Conservation (phyloP, 495 filamentous ascomycete genomes). For the Cladorrhinum samala region DNA sequence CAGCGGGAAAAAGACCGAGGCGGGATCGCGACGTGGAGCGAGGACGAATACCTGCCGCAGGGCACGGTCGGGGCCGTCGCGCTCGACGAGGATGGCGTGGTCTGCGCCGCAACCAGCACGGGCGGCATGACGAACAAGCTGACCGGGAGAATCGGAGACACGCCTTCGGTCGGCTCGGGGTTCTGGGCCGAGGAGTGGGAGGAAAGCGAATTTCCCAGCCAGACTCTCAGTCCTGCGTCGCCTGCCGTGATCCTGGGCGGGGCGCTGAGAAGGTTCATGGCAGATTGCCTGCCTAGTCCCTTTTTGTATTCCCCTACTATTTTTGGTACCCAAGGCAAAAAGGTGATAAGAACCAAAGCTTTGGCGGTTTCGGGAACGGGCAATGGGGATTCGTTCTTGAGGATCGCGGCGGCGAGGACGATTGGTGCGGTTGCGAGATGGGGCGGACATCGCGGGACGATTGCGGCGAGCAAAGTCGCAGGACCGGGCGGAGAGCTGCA, state of each 20-base stretch:
- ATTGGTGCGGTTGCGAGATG: constrained; percentile 69
- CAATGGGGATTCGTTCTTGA: constrained; percentile 85
- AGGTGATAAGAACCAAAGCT: constrained; percentile 39
- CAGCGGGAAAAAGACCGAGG: constrained; percentile 40
- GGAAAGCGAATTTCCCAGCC: constrained; percentile 27
- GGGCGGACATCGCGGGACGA: constrained; percentile 31
- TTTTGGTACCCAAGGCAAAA: background rate
- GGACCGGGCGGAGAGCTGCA: constrained; percentile 72
- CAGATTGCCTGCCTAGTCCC: constrained; percentile 48
- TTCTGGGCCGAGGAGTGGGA: constrained; percentile 87
- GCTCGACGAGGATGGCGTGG: constrained; percentile 61
- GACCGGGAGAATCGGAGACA: constrained; percentile 80
- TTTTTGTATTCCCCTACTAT: constrained; percentile 32
- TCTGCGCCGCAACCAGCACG: constrained; percentile 79
- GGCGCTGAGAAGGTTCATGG: constrained; percentile 35
- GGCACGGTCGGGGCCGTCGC: constrained; percentile 82
- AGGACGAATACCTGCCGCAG: constrained; percentile 64
- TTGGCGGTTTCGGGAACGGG: constrained; percentile 80
- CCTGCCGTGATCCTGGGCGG: constrained; percentile 37
- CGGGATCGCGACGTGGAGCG: constrained; percentile 34
- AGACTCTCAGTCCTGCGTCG: constrained; percentile 13
- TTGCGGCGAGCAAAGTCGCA: constrained; percentile 55
- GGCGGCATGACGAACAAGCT: constrained; percentile 88
- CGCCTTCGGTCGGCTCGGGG: constrained; percentile 76
- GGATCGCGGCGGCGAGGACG: constrained; percentile 63